phyloP scores from a whole-genome alignment of 768 basidiomycete genomes.

The Lentinula raphanica region DNA sequence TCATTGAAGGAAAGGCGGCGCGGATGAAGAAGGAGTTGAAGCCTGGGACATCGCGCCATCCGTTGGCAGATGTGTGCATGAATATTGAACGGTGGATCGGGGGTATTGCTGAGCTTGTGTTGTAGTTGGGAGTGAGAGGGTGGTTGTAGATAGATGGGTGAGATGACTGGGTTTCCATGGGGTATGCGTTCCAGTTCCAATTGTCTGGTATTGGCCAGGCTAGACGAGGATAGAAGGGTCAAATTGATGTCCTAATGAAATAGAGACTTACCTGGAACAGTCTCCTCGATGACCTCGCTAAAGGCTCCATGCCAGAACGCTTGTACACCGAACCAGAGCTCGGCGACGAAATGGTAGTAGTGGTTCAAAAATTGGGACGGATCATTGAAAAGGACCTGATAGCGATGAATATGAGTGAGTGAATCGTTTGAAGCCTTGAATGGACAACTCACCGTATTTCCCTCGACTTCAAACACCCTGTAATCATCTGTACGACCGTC shows the following conservation, averaged over 20 bases:
- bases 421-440: not conserved
- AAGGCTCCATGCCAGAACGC: slow-evolving; percentile 65
- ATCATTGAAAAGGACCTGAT: slow-evolving; percentile 61
- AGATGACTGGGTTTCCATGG: not conserved
- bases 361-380: slow-evolving; percentile 75
- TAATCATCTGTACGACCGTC: slow-evolving; percentile 31
- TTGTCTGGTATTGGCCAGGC: not conserved
- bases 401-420: not conserved
- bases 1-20: slow-evolving; percentile 63
- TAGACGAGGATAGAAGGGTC: too few relatives aligned
- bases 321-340: slow-evolving; percentile 72
- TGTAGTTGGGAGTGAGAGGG: too few relatives aligned
- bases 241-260: too few relatives aligned
- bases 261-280: not conserved
- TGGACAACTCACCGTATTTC: slow-evolving; percentile 58
- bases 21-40: slow-evolving; percentile 78
- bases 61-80: slow-evolving; percentile 48
- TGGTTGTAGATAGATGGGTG: not conserved
- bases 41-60: slow-evolving; percentile 73
- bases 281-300: not conserved
- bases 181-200: slow-evolving; percentile 3
- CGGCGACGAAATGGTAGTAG: slow-evolving; percentile 86
- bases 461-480: slow-evolving; percentile 62
- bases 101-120: slow-evolving; percentile 36
- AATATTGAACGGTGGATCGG: slow-evolving; percentile 69